Evolutionary conservation across 2,329 filamentous ascomycete genomes (phyloP), one percentile per base, ranked within the genome.

Genomic region (Alternaria novae-zelandiae): DNA sequence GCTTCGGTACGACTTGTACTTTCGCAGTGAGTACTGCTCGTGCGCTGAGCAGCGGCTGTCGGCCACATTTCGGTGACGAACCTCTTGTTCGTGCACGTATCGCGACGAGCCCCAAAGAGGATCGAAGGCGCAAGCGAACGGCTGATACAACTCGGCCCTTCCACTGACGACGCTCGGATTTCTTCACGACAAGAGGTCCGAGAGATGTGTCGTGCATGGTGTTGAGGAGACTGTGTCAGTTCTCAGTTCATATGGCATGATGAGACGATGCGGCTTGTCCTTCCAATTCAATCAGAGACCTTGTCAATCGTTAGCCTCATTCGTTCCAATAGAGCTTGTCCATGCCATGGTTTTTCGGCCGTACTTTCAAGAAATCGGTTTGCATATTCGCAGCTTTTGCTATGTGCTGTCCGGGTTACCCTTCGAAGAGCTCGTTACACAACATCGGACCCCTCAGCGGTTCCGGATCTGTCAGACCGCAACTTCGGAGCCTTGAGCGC

Each of bases 101-200:
- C 59, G 47, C 59, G 30, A 59, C 55, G 49, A 25, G 17, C 21
- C 23, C 23, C 23, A 20, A 30, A 46, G n/a, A 41, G 47, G 36
- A 54, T 58, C 28, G 26, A 47, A 47, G 26, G 46, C 28, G 36
- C 47, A 43, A 43, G 26, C 56, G 59, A 45, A 58, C 43, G 47
- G 49, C 49, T 36, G 28, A 53, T 54, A 46, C 26, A 58, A 43
- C 43, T 62, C 59, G 54, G 59, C 47, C 45, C 54, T 62, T 58
- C 15, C 32, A 17, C 15, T 17, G 51, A 21, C 17, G 20, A 53
- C 12, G 28, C 43, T 51, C 41, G 47, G 54, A 17, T 32, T 36
- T 54, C 43, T 51, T 17, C 8, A 53, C 26, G 32, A 43, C 56
- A 59, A 56, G 54, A 32, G 4, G n/a, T 56, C 32, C 53, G 21